Conservation (phyloP, 2,329 filamentous ascomycete species). For the Clarireedia paspali region DNA sequence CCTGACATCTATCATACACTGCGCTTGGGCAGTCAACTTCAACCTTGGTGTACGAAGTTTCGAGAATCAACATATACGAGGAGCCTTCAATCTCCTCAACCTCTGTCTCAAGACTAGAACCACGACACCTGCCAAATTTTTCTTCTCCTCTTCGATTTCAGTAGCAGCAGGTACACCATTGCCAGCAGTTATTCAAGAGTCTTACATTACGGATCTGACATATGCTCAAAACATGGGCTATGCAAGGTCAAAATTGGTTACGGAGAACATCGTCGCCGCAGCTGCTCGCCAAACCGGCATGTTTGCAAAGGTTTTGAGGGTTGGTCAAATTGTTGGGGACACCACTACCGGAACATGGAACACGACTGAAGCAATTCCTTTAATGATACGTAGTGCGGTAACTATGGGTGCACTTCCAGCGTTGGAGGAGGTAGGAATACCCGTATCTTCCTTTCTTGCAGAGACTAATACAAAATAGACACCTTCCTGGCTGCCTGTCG, state of each 20-base stretch:
- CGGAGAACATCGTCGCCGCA: conserved; percentile 36
- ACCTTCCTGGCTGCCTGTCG: conserved; percentile 39
- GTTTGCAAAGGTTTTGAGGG: conserved; percentile 33
- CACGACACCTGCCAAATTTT: conserved; percentile 25
- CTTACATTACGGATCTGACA: conserved; percentile 16
- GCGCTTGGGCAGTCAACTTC: conserved; percentile 50
- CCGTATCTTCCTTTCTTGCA: neutral
- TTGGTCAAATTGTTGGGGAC: conserved; percentile 46
- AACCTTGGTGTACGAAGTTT: conserved; percentile 44
- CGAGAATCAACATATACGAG: conserved; percentile 37
- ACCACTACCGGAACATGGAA: conserved; percentile 43
- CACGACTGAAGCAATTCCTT: conserved; percentile 41
- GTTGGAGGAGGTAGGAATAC: conserved; percentile 32
- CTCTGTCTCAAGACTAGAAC: conserved; percentile 30
- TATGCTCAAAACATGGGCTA: conserved; percentile 43
- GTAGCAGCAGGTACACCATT: conserved; percentile 26
- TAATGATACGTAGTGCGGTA: conserved; percentile 40
- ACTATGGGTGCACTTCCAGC: conserved; percentile 38
- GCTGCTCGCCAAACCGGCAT: conserved; percentile 30
- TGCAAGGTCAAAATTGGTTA: conserved; percentile 41
- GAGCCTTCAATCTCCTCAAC: conserved; percentile 36
- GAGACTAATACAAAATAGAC: conserved; percentile 14
- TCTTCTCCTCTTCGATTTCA: conserved; percentile 34
- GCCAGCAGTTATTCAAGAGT: conserved; percentile 31
- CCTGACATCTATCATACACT: conserved; percentile 40